Evolutionary conservation across 306 rosid species (phyloP), one percentile per base, ranked within the genome.

Genomic region (Acmispon strigosus): DNA sequence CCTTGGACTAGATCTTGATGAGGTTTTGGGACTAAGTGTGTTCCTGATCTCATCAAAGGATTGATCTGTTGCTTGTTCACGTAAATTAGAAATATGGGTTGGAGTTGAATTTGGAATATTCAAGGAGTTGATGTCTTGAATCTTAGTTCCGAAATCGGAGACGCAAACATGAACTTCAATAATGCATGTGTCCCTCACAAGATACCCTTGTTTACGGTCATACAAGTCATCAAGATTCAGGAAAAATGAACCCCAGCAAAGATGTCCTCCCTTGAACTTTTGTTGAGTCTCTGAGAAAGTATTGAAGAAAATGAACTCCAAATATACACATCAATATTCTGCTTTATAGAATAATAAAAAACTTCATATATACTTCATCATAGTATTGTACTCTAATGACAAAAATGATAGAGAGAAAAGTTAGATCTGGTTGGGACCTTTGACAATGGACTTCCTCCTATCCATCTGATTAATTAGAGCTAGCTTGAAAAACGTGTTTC

Each of bases 171-270:
- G 96, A 48, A 95, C 99, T 77, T 94, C 99, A 75, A 94, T 75
- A 8, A 89, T 42, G 53, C 93, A 88, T 20, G 89, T 84, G 71
- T 94, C 86, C 68, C 80, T 87, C 58, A 89, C 78, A 47, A 94
- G 87, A 62, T 82, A 94, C 5, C 99, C 99, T 54, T 88, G 83
- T 42, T 73, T 71, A 6, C 69, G 85, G 51, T 94, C 87, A 68
- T 78, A 45, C 62, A 94, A 89, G 27, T 91, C 97, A 55, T 72
- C 62, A 0, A 91, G 92, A 69, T 82, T 86, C 82, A 94, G 51
- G 78, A 94, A 91, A 47, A 82, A 76, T 54, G 97, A 87, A 41
- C 99, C 99, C 99, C 99, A 94, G 54, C 92, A 77, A 41, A 86
- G 81, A 80, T 87, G 69, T 66, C 99, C 86, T 58, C 90, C 90